Conservation (phyloP, 1,139 yeast species). For the Blastobotrys capitulatus region DNA sequence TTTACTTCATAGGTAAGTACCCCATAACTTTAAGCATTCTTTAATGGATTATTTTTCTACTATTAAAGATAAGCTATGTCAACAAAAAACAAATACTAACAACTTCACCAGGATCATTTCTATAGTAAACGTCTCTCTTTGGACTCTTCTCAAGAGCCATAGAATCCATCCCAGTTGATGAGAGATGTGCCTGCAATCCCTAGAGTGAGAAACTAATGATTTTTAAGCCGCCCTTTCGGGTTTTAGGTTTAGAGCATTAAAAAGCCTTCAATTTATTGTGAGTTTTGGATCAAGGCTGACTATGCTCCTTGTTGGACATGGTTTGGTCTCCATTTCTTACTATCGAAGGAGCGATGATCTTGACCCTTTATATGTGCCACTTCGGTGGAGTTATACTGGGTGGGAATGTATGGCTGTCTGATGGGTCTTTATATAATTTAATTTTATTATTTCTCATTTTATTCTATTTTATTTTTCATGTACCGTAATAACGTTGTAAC, state of each 20-base stretch:
- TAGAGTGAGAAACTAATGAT: conserved; percentile 58
- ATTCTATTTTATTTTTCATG: too few relatives aligned
- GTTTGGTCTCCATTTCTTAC: background rate
- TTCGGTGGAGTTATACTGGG: conserved; percentile 86
- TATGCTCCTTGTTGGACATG: conserved; percentile 1
- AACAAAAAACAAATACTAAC: background rate
- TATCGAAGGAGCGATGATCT: conserved; percentile 92
- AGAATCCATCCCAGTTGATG: conserved; percentile 99
- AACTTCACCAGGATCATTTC: conserved; percentile 87
- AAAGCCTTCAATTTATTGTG: conserved; percentile 8
- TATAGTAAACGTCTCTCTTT: conserved; percentile 91
- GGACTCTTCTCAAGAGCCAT: conserved; percentile 99
- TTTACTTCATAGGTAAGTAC: conserved; percentile 13
- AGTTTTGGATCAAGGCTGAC: conserved; percentile 1
- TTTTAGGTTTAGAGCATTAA: background rate
- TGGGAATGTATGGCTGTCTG: conserved; percentile 99
- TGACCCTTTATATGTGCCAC: conserved; percentile 85
- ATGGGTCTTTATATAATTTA: conserved; percentile 52
- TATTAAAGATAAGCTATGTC: too few relatives aligned
- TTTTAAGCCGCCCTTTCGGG: background rate
- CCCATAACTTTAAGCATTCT: conserved; percentile 1
- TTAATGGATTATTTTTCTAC: too few relatives aligned
- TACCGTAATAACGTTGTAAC: too few relatives aligned
- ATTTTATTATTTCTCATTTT: background rate
- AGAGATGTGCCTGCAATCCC: conserved; percentile 92